Evolutionary conservation across 371 early-diverging fungal genomes (phyloP), one percentile per base, ranked within the genome.

Genomic region (Funneliformis caledonium): DNA sequence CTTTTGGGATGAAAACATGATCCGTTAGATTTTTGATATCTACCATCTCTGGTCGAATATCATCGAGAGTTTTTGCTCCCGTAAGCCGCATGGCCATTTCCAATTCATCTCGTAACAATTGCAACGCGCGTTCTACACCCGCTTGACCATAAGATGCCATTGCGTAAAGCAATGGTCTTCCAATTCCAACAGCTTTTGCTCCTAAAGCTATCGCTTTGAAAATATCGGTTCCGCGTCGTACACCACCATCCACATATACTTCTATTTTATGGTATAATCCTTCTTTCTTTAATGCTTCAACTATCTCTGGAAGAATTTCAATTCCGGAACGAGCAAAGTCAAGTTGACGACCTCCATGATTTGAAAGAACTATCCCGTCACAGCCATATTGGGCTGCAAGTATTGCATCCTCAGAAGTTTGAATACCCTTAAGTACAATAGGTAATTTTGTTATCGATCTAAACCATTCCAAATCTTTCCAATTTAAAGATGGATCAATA

Each of bases 341-440:
- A 62, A 98, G 87, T 85, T 98, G 98, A 12, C 99, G 89, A 45
- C 99, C 99, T 81, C 98, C 99, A 82, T 98, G 99, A 84, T 98
- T 98, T 70, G 95, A 95, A 11, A 98, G 86, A 12, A 97, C 91
- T 72, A 98, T 91, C 50, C 94, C 99, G 50, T 92, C 90, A 70
- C 92, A 90, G 0, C 96, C 97, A 69, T 88, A 74, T 68, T 91
- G 81, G 12, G 94, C 95, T 2, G 99, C 98, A 47, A 94, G 80
- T 8, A 92, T 89, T 22, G 98, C 97, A 86, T 98, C 99, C 75
- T 95, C 97, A 43, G 91, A 92, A 8, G 92, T 92, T 82, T 96
- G 91, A n/a, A 97, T 88, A 69, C 99, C 99, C 86, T 98, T 98
- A 75, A 97, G 88, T 14, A 97, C 84, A 59, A 98, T 93, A 11